Evolutionary conservation across 345 rosid species (phyloP).

Genomic region (Stellera chamaejasme): DNA sequence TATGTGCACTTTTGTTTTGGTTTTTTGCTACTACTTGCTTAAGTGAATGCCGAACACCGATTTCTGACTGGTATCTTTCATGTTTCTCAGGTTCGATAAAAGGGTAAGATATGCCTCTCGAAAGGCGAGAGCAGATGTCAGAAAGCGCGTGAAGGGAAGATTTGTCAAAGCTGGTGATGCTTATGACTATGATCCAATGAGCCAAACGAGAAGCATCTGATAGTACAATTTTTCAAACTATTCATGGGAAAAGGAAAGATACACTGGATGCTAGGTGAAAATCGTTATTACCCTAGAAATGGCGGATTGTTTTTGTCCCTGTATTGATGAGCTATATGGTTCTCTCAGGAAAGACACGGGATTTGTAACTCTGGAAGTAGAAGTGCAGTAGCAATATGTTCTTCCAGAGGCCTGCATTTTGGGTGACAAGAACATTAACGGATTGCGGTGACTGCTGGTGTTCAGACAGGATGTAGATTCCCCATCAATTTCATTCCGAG

Average conservation of each 20-base stretch:
- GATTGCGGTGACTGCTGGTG: conserved; percentile 7
- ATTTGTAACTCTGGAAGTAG: conserved; percentile 13
- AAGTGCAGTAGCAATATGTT: conserved; percentile 21
- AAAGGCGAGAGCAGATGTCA: conserved; percentile 96
- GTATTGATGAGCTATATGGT: conserved; percentile 21
- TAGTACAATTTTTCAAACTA: conserved; percentile 23
- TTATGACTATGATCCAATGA: conserved; percentile 88
- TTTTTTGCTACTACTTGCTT: background rate
- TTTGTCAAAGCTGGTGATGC: conserved; percentile 96
- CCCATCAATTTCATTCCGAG: conserved; percentile 3
- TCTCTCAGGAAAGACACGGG: conserved; percentile 17
- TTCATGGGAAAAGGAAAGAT: conserved; percentile 22
- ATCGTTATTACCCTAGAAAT: conserved; percentile 18
- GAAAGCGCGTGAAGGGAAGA: conserved; percentile 92
- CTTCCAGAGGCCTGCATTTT: conserved; percentile 9
- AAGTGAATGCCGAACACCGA: background rate
- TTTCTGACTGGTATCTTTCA: background rate
- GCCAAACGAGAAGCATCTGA: conserved; percentile 80
- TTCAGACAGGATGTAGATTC: conserved; percentile 10
- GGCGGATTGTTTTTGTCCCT: conserved; percentile 14
- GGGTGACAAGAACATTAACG: conserved; percentile 9
- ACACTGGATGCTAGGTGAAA: conserved; percentile 15
- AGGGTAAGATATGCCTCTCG: conserved; percentile 92
- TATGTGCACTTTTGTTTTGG: background rate
- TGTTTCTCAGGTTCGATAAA: conserved; percentile 73